These are phyloP conservation scores for Xylaria multiplex DNA, from an alignment of 2,329 filamentous ascomycete species.

Conservation along the genomic window DNA sequence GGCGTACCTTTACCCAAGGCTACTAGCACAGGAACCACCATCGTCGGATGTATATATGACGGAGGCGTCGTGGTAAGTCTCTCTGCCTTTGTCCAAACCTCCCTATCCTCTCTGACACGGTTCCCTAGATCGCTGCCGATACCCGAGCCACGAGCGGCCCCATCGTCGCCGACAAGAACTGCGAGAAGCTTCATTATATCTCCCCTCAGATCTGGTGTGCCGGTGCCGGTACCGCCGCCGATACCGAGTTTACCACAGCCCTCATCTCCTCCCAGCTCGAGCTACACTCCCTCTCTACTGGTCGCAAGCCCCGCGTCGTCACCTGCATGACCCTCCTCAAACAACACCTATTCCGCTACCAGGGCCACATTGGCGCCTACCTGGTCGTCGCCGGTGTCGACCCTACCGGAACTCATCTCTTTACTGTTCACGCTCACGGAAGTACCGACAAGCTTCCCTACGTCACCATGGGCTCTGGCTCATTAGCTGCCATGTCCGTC, in stretches of 20 bases:
- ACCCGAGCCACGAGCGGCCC: constrained; percentile 96
- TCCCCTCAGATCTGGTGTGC: constrained; percentile 99
- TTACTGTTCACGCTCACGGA: constrained; percentile 98
- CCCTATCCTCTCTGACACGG: constrained; percentile 30
- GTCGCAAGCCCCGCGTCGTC: constrained; percentile 94
- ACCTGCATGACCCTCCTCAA: constrained; percentile 99
- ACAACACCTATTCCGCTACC: constrained; percentile 98
- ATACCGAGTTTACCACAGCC: constrained; percentile 98
- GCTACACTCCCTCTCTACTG: constrained; percentile 94
- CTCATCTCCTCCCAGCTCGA: constrained; percentile 99
- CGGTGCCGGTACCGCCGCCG: constrained; percentile 94
- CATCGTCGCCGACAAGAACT: constrained; percentile 99
- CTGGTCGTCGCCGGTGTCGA: constrained; percentile 97
- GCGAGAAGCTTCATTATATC: constrained; percentile 99
- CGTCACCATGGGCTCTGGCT: constrained; percentile 98
- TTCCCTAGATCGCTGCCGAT: constrained; percentile 87
- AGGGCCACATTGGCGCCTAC: constrained; percentile 97
- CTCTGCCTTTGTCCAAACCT: neutral
- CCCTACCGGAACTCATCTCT: constrained; percentile 92
- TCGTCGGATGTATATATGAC: constrained; percentile 96
- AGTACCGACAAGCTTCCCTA: constrained; percentile 99
- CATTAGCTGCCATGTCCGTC: constrained; percentile 94
- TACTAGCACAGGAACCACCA: constrained; percentile 98
- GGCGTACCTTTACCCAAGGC: constrained; percentile 96
- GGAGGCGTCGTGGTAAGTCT: constrained; percentile 88